Evolutionary conservation across 768 basidiomycete genomes (phyloP), one percentile per base, ranked within the genome.

Genomic region (Pisolithus marmoratus): DNA sequence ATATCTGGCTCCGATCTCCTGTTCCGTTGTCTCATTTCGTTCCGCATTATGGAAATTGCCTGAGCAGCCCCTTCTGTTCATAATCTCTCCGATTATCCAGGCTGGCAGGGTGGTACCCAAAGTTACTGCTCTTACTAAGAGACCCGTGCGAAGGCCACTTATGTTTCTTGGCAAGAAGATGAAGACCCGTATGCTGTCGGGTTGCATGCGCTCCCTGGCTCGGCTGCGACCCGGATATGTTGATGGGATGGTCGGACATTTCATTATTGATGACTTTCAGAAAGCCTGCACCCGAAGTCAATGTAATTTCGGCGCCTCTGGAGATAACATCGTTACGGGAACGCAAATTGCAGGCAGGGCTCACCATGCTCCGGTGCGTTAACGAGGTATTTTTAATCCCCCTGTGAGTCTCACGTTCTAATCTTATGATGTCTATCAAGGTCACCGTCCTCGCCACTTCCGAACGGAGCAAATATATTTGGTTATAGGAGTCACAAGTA

Each of bases 391-490:
- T 68, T 48, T 20, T 3, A 29, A 17, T 38, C 20, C 46, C n/a
- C 49, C 38, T 4, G 8, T 34, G 17, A 19, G 51, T n/a, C n/a
- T 19, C 22, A 48, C 19, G 8, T 34, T 22, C 38, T 24, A 36
- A 29, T 31, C 48, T 57, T 31, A 60, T 20, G 7, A 20, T 1
- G 29, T 24, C 52, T 7, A 12, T 31, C 11, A 59, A 93, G 90
- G 84, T 78, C n/a, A 91, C 90, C 0, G 60, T 93, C 5, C 74
- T 90, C 15, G 81, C 87, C 6, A 85, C n/a, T n/a, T 92, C 60
- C 77, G 87, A 11, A 74, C 76, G 51, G 71, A 75, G 45, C 67
- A 74, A 40, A 73, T 93, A 74, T 52, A 69, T 89, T 48, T 89
- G 90, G 19, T 87, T 93, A 58, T 82, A 72, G 7, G 89, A 94